These are phyloP conservation scores for Artemisia annua DNA, from an alignment of 129 eudicot species.

Conservation along the genomic window DNA sequence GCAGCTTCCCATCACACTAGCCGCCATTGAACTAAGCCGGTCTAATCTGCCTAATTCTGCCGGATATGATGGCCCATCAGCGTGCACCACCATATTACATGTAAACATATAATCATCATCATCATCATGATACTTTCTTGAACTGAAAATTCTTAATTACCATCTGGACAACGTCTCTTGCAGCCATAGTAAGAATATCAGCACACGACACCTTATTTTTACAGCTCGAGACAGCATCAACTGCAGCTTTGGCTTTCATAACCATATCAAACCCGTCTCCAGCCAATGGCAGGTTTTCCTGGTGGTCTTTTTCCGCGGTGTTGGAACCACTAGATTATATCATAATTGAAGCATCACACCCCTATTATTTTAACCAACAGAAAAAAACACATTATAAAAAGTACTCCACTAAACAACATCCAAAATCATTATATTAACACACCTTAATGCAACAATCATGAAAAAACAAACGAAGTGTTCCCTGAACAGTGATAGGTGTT, in stretches of 20 bases:
- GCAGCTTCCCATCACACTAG: conserved; percentile 72
- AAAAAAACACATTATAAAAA: conserved; percentile 10
- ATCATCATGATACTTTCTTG: background rate
- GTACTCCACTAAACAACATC: background rate
- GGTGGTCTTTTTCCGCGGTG: conserved; percentile 76
- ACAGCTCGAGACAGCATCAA: conserved; percentile 62
- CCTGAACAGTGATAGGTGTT: conserved; percentile 72
- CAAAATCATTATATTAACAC: background rate
- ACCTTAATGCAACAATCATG: conserved; percentile 91
- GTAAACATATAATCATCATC: background rate
- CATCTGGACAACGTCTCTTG: conserved; percentile 68
- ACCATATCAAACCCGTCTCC: conserved; percentile 89
- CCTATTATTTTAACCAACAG: conserved; percentile 30
- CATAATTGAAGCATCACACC: conserved; percentile 88
- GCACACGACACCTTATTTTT: conserved; percentile 83
- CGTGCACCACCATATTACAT: conserved; percentile 30
- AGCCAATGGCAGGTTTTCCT: conserved; percentile 67
- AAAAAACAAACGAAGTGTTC: conserved; percentile 74
- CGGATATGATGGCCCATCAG: conserved; percentile 72
- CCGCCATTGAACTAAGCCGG: conserved; percentile 63
- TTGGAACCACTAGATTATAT: conserved; percentile 50
- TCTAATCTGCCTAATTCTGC: conserved; percentile 85
- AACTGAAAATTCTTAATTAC: conserved; percentile 24
- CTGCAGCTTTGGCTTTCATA: conserved; percentile 77
- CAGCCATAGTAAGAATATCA: conserved; percentile 83